Conservation (phyloP, 1,139 yeast genomes). For the Diutina neorugosa region DNA sequence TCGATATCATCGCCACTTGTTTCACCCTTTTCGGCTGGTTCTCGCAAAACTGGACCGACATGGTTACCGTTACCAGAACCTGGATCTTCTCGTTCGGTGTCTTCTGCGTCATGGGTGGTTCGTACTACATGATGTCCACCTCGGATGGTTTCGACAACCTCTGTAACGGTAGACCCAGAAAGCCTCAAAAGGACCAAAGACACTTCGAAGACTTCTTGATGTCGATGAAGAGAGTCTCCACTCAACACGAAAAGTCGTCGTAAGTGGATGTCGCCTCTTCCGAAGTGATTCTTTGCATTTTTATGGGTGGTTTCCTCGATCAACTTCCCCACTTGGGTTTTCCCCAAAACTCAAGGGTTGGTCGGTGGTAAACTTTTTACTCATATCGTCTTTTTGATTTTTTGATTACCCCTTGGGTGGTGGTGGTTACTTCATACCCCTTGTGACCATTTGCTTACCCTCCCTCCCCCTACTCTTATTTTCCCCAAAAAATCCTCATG, state of each 20-base stretch:
- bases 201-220: slow-evolving; percentile 90
- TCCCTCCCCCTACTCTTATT: slow-evolving; percentile 4
- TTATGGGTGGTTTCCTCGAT: no score
- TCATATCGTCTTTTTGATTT: slow-evolving; percentile 5
- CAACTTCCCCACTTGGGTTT: slow-evolving; percentile 9
- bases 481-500: slow-evolving; percentile 7
- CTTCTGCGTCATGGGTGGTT: slow-evolving; percentile 94
- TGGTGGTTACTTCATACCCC: slow-evolving; percentile 2
- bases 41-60: slow-evolving; percentile 96
- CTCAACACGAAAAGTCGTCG: slow-evolving; percentile 81
- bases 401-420: slow-evolving; percentile 9
- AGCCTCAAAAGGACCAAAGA: slow-evolving; percentile 59
- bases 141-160: slow-evolving; percentile 83
- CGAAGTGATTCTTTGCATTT: slow-evolving; percentile 5
- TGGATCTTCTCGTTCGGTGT: slow-evolving; percentile 95
- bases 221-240: slow-evolving; percentile 96
- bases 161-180: slow-evolving; percentile 64
- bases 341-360: neutral
- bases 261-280: slow-evolving; percentile 11
- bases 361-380: slow-evolving; percentile 4
- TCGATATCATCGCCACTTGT: slow-evolving; percentile 83
- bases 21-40: slow-evolving; percentile 94
- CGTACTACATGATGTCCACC: slow-evolving; percentile 84
- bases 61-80: slow-evolving; percentile 85
- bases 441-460: neutral